These are phyloP conservation scores for Phytophthora aleatoria DNA, from an alignment of 352 stramenopile genomes.

Conservation along the genomic window DNA sequence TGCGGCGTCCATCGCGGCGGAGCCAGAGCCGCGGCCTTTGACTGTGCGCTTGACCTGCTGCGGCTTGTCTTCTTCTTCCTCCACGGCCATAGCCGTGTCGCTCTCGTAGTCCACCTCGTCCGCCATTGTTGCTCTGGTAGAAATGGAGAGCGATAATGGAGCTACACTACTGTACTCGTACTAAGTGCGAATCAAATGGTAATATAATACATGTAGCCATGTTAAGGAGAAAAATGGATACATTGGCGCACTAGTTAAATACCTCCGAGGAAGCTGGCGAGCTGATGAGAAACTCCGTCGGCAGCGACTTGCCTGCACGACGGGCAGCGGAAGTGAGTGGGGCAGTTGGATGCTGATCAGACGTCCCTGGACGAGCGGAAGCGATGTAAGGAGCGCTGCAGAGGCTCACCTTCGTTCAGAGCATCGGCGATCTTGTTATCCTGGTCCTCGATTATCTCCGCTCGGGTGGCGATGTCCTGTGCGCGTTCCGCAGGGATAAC, in stretches of 20 bases:
- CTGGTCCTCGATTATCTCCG: conserved; percentile 81
- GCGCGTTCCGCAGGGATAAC: conserved; percentile 77
- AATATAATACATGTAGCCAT: conserved; percentile 22
- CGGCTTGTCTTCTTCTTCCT: conserved; percentile 72
- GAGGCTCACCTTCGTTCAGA: conserved; percentile 76
- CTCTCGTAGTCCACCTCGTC: conserved; percentile 90
- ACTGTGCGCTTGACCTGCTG: conserved; percentile 42
- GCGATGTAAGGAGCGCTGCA: conserved; percentile 78
- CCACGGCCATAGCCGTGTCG: conserved; percentile 83
- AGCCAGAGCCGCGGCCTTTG: conserved; percentile 72
- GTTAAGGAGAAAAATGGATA: not conserved
- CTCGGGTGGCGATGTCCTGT: conserved; percentile 69
- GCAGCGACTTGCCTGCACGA: conserved; percentile 2
- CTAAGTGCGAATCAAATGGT: conserved; percentile 11
- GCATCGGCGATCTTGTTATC: conserved; percentile 80
- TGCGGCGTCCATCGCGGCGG: conserved; percentile 73
- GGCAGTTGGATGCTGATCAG: conserved; percentile 6
- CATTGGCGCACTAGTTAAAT: conserved; percentile 24
- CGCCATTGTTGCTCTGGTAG: conserved; percentile 47
- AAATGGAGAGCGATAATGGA: not conserved
- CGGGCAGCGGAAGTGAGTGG: conserved; percentile 1
- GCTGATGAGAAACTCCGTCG: not conserved
- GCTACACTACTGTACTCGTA: not conserved
- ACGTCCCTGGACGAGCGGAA: conserved; percentile 48
- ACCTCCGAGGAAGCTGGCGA: conserved; percentile 19